Evolutionary conservation across 164 flowering plant species (phyloP).

Genomic region (Annona squamosa): DNA sequence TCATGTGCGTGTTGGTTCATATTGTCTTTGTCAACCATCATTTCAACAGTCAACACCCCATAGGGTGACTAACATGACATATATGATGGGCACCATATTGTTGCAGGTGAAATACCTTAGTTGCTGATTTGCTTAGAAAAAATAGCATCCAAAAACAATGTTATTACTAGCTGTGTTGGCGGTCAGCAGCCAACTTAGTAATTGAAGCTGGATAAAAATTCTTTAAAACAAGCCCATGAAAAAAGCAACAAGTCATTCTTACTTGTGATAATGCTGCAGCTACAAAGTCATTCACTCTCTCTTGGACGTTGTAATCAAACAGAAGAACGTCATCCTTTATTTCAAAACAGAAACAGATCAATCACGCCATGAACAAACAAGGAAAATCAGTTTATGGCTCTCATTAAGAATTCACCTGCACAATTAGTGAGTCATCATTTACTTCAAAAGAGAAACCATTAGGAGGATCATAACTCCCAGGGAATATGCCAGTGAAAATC

Average conservation of each 20-base stretch:
- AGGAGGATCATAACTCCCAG: conserved; percentile 55
- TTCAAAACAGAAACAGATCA: background rate
- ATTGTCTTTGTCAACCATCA: too few relatives aligned
- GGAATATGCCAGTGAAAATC: conserved; percentile 65
- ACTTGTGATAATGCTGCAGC: conserved; percentile 85
- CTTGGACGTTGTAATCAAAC: conserved; percentile 88
- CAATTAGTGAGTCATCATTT: conserved; percentile 36
- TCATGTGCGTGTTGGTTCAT: too few relatives aligned
- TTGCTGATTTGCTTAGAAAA: background rate
- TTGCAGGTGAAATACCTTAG: background rate
- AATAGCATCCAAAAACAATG: background rate
- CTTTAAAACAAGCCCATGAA: background rate
- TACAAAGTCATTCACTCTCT: conserved; percentile 81
- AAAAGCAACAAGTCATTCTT: conserved; percentile 6
- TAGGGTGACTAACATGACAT: too few relatives aligned
- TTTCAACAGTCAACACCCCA: too few relatives aligned
- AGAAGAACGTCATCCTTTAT: conserved; percentile 40
- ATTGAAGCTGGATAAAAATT: background rate
- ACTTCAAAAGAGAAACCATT: conserved; percentile 52
- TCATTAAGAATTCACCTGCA: conserved; percentile 39
- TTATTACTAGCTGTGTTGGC: background rate
- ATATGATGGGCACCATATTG: background rate
- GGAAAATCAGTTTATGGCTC: background rate
- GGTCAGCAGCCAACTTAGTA: background rate
- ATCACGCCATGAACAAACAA: background rate